A percentile compares a stretch with the other conserved stretches of the same genome.
phyloP scores from a whole-genome alignment of 148 eudicot species.

The Vaccinium myrtillus region DNA sequence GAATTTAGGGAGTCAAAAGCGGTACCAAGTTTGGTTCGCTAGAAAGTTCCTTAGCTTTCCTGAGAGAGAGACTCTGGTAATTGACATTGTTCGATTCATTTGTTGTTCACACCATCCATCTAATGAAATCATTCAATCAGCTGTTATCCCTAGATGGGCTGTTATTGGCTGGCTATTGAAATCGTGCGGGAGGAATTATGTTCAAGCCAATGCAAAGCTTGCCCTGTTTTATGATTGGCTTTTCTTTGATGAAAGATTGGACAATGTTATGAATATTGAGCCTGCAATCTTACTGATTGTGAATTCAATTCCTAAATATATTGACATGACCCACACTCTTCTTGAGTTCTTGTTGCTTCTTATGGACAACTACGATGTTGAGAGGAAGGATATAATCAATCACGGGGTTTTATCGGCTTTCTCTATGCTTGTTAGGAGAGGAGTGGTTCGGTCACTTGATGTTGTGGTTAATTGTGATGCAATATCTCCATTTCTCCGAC shows the following conservation, averaged over 20 bases:
- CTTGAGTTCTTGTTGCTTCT: conserved; percentile 69
- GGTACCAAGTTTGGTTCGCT: conserved; percentile 33
- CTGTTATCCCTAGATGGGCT: conserved; percentile 86
- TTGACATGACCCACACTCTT: conserved; percentile 68
- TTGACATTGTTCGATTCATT: conserved; percentile 78
- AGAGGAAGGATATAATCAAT: conserved; percentile 48
- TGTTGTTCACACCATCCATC: conserved; percentile 87
- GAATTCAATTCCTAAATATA: conserved; percentile 65
- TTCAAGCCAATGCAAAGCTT: conserved; percentile 71
- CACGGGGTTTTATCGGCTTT: conserved; percentile 58
- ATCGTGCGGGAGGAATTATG: conserved; percentile 48
- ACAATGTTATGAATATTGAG: conserved; percentile 74
- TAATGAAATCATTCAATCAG: conserved; percentile 69
- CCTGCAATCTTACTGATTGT: conserved; percentile 79
- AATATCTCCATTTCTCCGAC: conserved; percentile 57
- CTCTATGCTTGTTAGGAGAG: conserved; percentile 48
- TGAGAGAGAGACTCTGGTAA: conserved; percentile 48
- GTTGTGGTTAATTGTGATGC: conserved; percentile 49
- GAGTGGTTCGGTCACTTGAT: conserved; percentile 66
- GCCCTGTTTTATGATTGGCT: conserved; percentile 94
- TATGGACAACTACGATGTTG: conserved; percentile 71
- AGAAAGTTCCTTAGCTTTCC: conserved; percentile 22
- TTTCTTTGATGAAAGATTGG: conserved; percentile 74
- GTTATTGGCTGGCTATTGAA: conserved; percentile 81
- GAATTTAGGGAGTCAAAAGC: conserved; percentile 61